Percentiles rank a stretch among this genome's conserved stretches.
phyloP scores from a whole-genome alignment of 495 filamentous ascomycete species.

The Sordaria brevicollis region DNA sequence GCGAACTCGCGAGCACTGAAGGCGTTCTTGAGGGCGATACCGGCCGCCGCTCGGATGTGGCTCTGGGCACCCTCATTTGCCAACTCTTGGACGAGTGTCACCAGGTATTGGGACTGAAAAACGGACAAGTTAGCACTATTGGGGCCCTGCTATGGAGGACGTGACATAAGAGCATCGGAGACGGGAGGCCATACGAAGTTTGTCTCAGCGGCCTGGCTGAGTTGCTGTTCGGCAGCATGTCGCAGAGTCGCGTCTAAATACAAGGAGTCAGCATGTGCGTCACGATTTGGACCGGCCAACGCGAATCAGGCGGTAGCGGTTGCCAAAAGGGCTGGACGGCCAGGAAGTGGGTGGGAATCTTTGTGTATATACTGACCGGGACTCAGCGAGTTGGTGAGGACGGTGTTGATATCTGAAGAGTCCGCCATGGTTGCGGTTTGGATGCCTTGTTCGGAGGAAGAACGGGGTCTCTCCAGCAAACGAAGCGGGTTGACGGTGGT shows the following conservation, averaged over 20 bases:
- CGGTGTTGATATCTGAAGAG: conserved; percentile 44
- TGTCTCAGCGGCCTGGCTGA: conserved; percentile 78
- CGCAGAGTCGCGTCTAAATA: conserved; percentile 72
- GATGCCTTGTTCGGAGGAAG: conserved; percentile 7
- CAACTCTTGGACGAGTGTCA: conserved; percentile 81
- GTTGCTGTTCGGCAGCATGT: conserved; percentile 86
- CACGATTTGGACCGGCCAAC: conserved; percentile 6
- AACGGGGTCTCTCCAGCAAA: conserved; percentile 6
- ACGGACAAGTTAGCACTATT: conserved; percentile 2
- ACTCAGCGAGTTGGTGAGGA: conserved; percentile 86
- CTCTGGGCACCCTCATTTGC: conserved; percentile 78
- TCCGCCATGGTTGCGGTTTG: conserved; percentile 34
- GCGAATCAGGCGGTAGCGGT: conserved; percentile 7
- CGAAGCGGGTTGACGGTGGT: conserved; percentile 4
- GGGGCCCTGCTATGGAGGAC: conserved; percentile 4
- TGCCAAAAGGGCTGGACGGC: not conserved
- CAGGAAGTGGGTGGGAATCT: conserved; percentile 5
- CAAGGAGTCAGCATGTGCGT: conserved; percentile 10
- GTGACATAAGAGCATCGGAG: conserved; percentile 1
- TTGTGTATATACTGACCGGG: conserved; percentile 51
- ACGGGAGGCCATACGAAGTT: conserved; percentile 70
- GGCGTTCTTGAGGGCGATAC: conserved; percentile 94
- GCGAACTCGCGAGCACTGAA: conserved; percentile 84
- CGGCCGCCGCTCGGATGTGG: conserved; percentile 82
- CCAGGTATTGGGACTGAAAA: conserved; percentile 73